A percentile compares a stretch with the other conserved stretches of the same genome.
Conservation (phyloP, 441 rosid species). For the Lepidium campestre region DNA sequence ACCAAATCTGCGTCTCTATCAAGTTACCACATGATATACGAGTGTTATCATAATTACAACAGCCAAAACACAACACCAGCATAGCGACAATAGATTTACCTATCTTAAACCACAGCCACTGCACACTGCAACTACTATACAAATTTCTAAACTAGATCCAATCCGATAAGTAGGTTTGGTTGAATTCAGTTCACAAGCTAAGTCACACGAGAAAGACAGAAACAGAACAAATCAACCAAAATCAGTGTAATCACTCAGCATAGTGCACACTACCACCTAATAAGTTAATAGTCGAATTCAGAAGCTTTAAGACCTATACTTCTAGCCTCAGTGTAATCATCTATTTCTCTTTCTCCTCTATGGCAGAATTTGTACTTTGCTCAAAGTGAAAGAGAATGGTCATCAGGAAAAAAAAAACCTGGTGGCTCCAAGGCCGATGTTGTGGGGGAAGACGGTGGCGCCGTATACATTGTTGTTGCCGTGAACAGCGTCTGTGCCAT, state of each 20-base stretch:
- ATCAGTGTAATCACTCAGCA: background rate
- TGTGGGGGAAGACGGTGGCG: conserved; percentile 84
- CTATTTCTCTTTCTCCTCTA: background rate
- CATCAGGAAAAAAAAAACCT: conserved; percentile 34
- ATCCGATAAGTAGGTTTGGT: background rate
- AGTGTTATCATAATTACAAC: background rate
- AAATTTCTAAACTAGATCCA: background rate
- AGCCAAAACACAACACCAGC: background rate
- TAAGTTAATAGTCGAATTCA: background rate
- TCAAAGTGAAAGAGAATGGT: conserved; percentile 8
- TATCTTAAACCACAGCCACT: background rate
- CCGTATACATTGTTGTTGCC: conserved; percentile 79
- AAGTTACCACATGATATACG: background rate
- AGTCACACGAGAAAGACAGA: background rate
- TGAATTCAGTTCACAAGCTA: background rate
- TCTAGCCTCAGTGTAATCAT: background rate
- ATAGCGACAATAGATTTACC: background rate
- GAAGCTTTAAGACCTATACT: background rate
- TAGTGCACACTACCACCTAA: background rate
- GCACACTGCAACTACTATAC: background rate
- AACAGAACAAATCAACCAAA: background rate
- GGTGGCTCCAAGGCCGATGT: conserved; percentile 80
- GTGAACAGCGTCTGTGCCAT: conserved; percentile 92
- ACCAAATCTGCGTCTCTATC: conserved; percentile 72
- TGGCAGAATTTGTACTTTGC: background rate